These are phyloP conservation scores for Letharia lupina DNA, from an alignment of 495 filamentous ascomycete genomes.

Conservation along the genomic window DNA sequence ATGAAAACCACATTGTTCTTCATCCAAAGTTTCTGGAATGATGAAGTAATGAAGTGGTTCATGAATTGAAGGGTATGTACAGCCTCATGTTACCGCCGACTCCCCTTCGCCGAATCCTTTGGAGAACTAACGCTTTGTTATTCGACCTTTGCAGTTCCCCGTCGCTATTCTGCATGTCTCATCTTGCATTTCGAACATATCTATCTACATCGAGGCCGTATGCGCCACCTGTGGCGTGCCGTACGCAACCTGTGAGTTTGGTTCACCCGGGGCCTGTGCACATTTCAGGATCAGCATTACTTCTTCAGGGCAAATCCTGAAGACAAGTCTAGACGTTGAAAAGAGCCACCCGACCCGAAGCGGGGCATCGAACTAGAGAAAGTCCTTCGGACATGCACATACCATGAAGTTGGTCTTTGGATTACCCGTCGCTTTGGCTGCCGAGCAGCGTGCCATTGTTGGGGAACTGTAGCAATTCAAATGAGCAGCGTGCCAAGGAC, in stretches of 20 bases:
- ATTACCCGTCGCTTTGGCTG: conserved; percentile 60
- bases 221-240: conserved; percentile 12
- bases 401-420: conserved; percentile 71
- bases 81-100: not conserved
- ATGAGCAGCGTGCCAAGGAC: conserved; percentile 25
- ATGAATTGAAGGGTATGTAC: not conserved
- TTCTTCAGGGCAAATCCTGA: not conserved
- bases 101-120: not conserved
- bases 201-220: conserved; percentile 18
- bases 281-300: not conserved
- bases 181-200: not conserved
- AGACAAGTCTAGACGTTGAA: not conserved
- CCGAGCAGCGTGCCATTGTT: conserved; percentile 94
- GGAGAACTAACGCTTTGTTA: not conserved
- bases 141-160: not conserved
- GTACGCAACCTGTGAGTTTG: conserved; percentile 20
- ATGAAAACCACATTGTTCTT: not conserved
- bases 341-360: not conserved
- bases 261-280: conserved; percentile 61
- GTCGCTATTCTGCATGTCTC: not conserved
- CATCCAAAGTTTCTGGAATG: not conserved
- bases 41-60: not conserved
- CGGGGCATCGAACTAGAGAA: not conserved
- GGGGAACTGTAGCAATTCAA: conserved; percentile 55
- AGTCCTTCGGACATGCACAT: conserved; percentile 38